A percentile compares a stretch with the other conserved stretches of the same genome.
Conservation (phyloP, 2,329 filamentous ascomycete species). For the Trichoderma sp. region DNA sequence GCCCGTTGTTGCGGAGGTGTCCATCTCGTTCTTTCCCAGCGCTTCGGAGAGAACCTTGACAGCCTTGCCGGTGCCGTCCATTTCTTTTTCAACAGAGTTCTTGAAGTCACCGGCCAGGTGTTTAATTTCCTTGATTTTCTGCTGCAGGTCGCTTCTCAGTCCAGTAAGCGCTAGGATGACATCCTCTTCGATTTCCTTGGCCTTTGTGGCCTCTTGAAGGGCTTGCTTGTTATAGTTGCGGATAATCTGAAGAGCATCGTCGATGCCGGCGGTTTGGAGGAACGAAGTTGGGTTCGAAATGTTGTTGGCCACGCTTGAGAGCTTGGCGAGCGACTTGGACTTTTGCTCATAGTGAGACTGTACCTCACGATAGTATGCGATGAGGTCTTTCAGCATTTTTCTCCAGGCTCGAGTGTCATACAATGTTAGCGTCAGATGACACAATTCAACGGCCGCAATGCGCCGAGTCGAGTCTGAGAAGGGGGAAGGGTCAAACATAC, state of each 20-base stretch:
- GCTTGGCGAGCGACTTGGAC: constrained; percentile 77
- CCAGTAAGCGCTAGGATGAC: constrained; percentile 86
- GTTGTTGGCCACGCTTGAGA: constrained; percentile 83
- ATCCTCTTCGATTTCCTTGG: constrained; percentile 85
- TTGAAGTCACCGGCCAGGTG: constrained; percentile 92
- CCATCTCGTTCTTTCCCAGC: constrained; percentile 75
- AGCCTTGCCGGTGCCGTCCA: constrained; percentile 77
- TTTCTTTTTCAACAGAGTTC: constrained; percentile 93
- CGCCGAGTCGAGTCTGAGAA: not conserved
- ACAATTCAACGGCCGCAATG: not conserved
- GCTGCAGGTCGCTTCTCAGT: constrained; percentile 81
- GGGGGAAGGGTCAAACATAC: constrained; percentile 49
- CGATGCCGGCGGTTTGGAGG: constrained; percentile 77
- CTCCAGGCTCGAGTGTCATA: constrained; percentile 67
- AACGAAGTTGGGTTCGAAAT: constrained; percentile 74
- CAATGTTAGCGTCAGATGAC: not conserved
- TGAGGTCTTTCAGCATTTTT: constrained; percentile 91
- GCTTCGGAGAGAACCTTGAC: constrained; percentile 81
- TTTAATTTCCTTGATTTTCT: constrained; percentile 99
- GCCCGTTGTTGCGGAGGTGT: constrained; percentile 70
- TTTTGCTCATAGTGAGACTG: constrained; percentile 85
- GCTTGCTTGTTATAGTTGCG: constrained; percentile 80
- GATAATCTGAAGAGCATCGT: constrained; percentile 80
- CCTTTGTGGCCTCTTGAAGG: constrained; percentile 80
- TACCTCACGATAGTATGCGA: constrained; percentile 90